Percentiles rank a stretch among this genome's conserved stretches.
Evolutionary conservation across 2,329 filamentous ascomycete species (phyloP).

Genomic region (Colletotrichum somersetense): DNA sequence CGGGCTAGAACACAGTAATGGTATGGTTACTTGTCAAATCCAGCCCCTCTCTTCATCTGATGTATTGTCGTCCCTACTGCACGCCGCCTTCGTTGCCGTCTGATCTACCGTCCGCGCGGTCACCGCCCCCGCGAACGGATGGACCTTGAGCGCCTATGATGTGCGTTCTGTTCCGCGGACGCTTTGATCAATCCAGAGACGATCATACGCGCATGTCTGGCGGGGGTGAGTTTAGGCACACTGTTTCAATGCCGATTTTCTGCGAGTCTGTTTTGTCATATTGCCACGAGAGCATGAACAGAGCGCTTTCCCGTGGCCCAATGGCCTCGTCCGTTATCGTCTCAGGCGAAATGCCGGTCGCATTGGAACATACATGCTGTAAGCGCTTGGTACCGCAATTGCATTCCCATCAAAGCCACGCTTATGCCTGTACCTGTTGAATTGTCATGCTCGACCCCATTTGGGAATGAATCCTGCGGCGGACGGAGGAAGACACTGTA

Average conservation of each 20-base stretch:
- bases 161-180: constrained; percentile 1
- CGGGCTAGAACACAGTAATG: background rate
- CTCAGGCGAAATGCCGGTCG: background rate
- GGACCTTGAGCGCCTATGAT: constrained; percentile 11
- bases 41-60: background rate
- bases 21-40: background rate
- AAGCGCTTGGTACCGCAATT: background rate
- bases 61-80: background rate
- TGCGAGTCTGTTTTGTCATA: background rate
- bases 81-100: too few relatives aligned
- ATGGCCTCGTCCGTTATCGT: background rate
- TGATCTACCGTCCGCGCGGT: too few relatives aligned
- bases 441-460: background rate
- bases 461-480: background rate
- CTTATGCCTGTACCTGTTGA: background rate
- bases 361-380: too few relatives aligned
- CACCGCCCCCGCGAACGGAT: background rate
- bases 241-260: background rate
- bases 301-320: background rate
- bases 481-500: background rate
- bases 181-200: constrained; percentile 11
- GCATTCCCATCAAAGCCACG: background rate
- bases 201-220: constrained; percentile 13
- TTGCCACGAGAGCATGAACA: background rate
- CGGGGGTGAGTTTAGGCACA: background rate